These are phyloP conservation scores for Striga hermonthica DNA, from an alignment of 305 asterid species.

Conservation along the genomic window DNA sequence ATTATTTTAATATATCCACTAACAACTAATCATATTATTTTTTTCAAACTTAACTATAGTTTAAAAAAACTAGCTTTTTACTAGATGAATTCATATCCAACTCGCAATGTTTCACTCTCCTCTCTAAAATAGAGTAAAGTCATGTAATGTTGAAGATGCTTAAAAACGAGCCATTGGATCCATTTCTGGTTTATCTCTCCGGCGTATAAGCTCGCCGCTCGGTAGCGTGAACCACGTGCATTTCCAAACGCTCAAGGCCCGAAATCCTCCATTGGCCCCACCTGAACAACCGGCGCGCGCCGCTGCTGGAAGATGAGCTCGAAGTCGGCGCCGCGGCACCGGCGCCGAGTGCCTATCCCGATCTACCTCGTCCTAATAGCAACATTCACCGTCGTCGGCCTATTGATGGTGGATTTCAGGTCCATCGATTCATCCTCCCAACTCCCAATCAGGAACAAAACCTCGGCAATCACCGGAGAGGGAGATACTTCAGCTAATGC, in stretches of 20 bases:
- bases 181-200: constrained; percentile 15
- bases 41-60: no score
- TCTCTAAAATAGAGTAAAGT: no score
- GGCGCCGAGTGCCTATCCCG: constrained; percentile 38
- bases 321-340: constrained; percentile 40
- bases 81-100: no score
- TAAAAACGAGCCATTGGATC: neutral
- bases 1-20: no score
- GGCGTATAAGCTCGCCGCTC: neutral
- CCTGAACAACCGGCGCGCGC: neutral
- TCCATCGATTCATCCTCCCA: constrained; percentile 42
- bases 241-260: constrained; percentile 10
- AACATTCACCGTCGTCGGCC: constrained; percentile 38
- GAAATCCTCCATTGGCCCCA: neutral
- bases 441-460: constrained; percentile 33
- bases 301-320: constrained; percentile 37
- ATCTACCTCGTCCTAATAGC: constrained; percentile 36
- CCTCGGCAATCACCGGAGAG: constrained; percentile 14
- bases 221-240: constrained; percentile 2
- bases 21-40: no score
- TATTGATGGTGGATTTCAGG: constrained; percentile 40
- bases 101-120: no score
- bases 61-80: no score
- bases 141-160: no score
- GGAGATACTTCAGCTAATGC: constrained; percentile 27